Evolutionary conservation across 352 stramenopile species (phyloP).

Genomic region (Halophytophthora polymorphica): DNA sequence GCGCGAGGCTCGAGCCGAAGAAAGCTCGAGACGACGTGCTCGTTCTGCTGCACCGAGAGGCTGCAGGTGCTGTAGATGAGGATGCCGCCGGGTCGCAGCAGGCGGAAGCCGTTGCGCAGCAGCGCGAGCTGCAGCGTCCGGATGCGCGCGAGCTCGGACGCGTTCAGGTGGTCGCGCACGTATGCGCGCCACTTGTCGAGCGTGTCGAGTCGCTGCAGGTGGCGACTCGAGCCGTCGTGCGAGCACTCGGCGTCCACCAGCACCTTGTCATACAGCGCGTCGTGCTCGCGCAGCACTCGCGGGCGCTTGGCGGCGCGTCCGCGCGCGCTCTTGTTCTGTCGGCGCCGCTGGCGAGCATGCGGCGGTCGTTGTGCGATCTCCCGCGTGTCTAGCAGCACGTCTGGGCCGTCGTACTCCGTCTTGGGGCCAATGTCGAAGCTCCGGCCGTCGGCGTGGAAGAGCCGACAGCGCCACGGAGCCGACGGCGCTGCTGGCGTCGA

Average conservation of each 20-base stretch:
- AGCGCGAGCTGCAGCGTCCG: conserved; percentile 54
- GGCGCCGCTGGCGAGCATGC: conserved; percentile 70
- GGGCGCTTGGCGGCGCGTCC: conserved; percentile 49
- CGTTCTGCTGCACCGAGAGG: conserved; percentile 91
- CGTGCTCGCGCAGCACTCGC: conserved; percentile 25
- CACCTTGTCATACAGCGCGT: conserved; percentile 88
- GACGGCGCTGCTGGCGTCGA: background rate
- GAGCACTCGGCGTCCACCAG: conserved; percentile 96
- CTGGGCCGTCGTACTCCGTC: conserved; percentile 43
- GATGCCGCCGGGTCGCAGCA: conserved; percentile 82
- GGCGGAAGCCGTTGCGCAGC: conserved; percentile 83
- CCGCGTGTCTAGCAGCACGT: conserved; percentile 64
- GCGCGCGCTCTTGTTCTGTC: conserved; percentile 90
- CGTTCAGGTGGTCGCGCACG: conserved; percentile 61
- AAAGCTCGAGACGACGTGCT: conserved; percentile 87
- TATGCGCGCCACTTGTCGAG: conserved; percentile 77
- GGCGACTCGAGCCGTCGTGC: conserved; percentile 92
- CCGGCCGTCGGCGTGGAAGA: conserved; percentile 79
- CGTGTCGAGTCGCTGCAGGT: conserved; percentile 72
- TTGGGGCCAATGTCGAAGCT: conserved; percentile 59
- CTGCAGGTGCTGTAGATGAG: conserved; percentile 97
- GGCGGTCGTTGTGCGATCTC: conserved; percentile 49
- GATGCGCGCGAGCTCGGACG: conserved; percentile 51
- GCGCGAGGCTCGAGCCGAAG: conserved; percentile 47
- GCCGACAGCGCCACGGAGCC: conserved; percentile 57